Base-by-base conservation (phyloP, 2,329 filamentous ascomycete genomes). In the Raffaelea albimanens region DNA sequence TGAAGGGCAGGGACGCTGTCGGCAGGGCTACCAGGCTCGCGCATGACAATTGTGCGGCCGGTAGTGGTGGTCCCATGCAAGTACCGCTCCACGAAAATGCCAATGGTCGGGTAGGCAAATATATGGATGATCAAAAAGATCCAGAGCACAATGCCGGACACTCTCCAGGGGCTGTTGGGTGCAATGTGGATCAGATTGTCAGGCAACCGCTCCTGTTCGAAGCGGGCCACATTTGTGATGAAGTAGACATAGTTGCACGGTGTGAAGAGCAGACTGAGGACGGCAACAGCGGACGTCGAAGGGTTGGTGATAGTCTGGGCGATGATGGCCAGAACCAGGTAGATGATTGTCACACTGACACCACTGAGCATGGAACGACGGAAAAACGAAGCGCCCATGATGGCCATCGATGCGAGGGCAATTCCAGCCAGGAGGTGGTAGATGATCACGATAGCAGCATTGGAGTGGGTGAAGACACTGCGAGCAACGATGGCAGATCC, bases 221-320 rank as follows among this genome's bases (percentile, higher is more conserved):
- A 95, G 39, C 85, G 80, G 13, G 89, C 86, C 63, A 90, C 76
- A 52, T 83, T 76, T 18, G 85, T 80, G 46, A 82, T 73, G 59
- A 91, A 93, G 61, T 83, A 89, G 14, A 91, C 84, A 59, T 88
- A 95, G 57, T 88, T 90, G 71, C 90, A 94, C 0, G 90, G 86
- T 0, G 87, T 78, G 60, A 96, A 96, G 0, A 96, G 63, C 14
- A 94, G 60, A 51, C 83, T 83, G 13, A 95, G 70, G 3, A 87
- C 68, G 5, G 76, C 73, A 3, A 91, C 85, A 1, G 80, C 73
- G 1, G 68, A 80, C 1, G 82, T 85, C 9, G 66, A 69, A 3
- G 80, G 78, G 1, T 71, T 72, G 0, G 75, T 80, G 18, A 87
- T 69, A 16, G 87, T 79, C 63, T 96, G 90, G 0, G 88, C 83